Conservation (phyloP, 1,284 basidiomycete genomes). For the Hypsizygus ulmarius region DNA sequence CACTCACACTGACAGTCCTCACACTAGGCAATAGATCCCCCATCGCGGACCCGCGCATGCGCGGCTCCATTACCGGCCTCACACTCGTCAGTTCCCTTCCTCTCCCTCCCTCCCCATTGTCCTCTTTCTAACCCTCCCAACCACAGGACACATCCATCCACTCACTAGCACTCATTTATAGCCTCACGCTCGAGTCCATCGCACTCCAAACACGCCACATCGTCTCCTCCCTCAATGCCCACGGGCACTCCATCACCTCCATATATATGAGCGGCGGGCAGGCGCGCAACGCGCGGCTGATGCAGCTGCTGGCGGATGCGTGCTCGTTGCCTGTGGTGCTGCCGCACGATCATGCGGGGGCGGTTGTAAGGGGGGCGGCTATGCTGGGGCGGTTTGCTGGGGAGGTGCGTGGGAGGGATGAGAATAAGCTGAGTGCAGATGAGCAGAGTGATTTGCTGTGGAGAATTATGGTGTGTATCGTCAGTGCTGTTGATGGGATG, state of each 20-base stretch:
- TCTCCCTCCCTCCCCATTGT: background rate
- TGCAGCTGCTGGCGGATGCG: constrained; percentile 87
- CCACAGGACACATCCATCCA: constrained; percentile 66
- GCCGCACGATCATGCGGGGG: constrained; percentile 73
- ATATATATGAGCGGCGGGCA: constrained; percentile 96
- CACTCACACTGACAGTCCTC: background rate
- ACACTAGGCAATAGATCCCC: constrained; percentile 90
- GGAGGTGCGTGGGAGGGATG: constrained; percentile 43
- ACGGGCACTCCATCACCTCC: constrained; percentile 81
- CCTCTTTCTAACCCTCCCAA: background rate
- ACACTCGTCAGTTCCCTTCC: constrained; percentile 52
- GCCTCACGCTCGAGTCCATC: constrained; percentile 91
- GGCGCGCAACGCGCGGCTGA: constrained; percentile 79
- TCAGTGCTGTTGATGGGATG: background rate
- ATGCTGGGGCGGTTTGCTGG: constrained; percentile 91
- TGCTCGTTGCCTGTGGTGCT: constrained; percentile 85
- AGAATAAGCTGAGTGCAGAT: constrained; percentile 39
- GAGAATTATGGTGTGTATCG: constrained; percentile 81
- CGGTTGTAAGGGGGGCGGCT: constrained; percentile 90
- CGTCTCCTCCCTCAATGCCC: constrained; percentile 84
- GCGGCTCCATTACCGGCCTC: constrained; percentile 88
- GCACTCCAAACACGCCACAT: constrained; percentile 96
- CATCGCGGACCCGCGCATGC: constrained; percentile 91
- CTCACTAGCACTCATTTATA: constrained; percentile 90
- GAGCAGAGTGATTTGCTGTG: constrained; percentile 74